Evolutionary conservation across 2,329 filamentous ascomycete genomes (phyloP), one percentile per base, ranked within the genome.

Genomic region (Leptoxyphium fumago): DNA sequence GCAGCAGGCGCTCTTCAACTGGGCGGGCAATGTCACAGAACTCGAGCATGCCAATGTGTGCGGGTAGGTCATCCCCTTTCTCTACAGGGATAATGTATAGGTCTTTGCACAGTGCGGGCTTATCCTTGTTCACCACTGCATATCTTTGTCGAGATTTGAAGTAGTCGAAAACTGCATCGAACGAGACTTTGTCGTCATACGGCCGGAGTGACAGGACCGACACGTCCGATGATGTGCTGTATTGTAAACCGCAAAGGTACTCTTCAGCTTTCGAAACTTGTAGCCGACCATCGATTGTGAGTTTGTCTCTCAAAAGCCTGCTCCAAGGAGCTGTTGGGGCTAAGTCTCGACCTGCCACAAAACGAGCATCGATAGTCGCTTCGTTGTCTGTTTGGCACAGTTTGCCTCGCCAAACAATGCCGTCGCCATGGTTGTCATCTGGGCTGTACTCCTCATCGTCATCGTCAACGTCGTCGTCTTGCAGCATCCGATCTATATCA

Each of bases 61-160:
- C 84, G 0, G 91, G 89, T 38, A 89, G 75, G 41, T 67, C 66
- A 29, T 64, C 67, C 29, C 84, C 86, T 5, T 79, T 73, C 29
- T 86, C 77, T 4, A 96, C 77, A 0, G 91, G 89, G 9, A 95
- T 81, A 29, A 96, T 74, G 61, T 96, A 96, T 1, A 88, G 84
- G 58, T 96, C 89, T 47, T 87, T 81, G 41, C 95, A 82, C 47
- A 86, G 81, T 1, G 43, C 40, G 15, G 58, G 58, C 50, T 58
- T 59, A 39, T 59, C 55, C 57, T 89, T 84, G 11, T 80, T 80
- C 6, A 95, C 74, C 1, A 96, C 89, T 15, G 87, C 89, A 60
- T 94, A 98, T 29, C 87, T 75, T 50, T 83, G 76, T 57, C 89
- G 84, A 42, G 73, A 73, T 38, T 78, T 70, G 59, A 98, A 96